Evolutionary conservation across 2,329 filamentous ascomycete genomes (phyloP), one percentile per base, ranked within the genome.

Genomic region (Aquanectria penicillioides): DNA sequence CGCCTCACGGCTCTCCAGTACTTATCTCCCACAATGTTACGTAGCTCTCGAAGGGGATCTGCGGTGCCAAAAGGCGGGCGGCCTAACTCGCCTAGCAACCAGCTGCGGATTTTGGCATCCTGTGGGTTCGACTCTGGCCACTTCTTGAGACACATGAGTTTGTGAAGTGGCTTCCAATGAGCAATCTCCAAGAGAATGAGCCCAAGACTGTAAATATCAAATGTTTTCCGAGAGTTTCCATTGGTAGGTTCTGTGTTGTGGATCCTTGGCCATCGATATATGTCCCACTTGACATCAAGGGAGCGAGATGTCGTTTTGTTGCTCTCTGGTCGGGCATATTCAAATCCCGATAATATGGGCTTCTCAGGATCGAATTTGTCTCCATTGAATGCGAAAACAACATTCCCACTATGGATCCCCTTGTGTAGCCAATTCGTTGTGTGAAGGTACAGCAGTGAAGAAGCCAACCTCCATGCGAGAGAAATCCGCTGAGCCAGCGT

Each of bases 361-460:
- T 50, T 40, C 15, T 50, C 46, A 18, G 29, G 4, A 18, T 50
- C 15, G 22, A 18, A 37, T 20, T 20, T 17, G 11, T 50, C 33
- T 11, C 17, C 46, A 8, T 50, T n/a, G 10, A 50, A 38, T 5
- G 46, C 10, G 33, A 50, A 50, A 13, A 50, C 22, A 6, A 50
- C 23, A 15, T 38, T 50, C 6, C 23, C 22, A 22, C 46, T 50
- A 17, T 50, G 33, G 15, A 50, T 20, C 3, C 46, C 46, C 22
- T 50, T 50, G 26, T 50, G 46, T 29, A 50, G 20, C 46, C 46
- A 50, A 22, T 50, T 38, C 22, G 46, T 7, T 4, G 31, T 18
- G 23, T 50, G 46, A 9, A 50, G n/a, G 8, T 50, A 38, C 22
- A 50, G 15, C 4, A 50, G 46, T 20, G 46, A 50, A 12, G 46